phyloP scores from a whole-genome alignment of 1,284 basidiomycete genomes.

The Cutaneotrichosporon cutaneum region DNA sequence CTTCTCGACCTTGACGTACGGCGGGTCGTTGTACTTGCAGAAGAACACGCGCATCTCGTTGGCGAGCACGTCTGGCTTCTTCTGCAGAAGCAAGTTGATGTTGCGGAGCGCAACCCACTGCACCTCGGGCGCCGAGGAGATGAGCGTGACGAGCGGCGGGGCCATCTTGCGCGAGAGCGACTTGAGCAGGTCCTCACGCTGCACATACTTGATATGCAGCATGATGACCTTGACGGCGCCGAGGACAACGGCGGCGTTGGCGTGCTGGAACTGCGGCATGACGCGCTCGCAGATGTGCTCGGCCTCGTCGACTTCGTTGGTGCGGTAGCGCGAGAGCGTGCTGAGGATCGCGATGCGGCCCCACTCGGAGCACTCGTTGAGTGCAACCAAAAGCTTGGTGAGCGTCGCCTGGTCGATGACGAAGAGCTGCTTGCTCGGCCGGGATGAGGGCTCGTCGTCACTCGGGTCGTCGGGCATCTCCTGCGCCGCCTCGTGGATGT shows the following conservation, averaged over 20 bases:
- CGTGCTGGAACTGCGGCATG: conserved; percentile 97
- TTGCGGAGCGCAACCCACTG: conserved; percentile 98
- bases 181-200: conserved; percentile 80
- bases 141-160: conserved; percentile 87
- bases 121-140: conserved; percentile 95
- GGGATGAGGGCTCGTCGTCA: conserved; percentile 56
- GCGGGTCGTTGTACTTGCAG: conserved; percentile 99
- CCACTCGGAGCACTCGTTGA: conserved; percentile 99
- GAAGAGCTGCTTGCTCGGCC: conserved; percentile 62
- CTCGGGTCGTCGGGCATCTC: conserved; percentile 39
- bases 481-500: conserved; percentile 69
- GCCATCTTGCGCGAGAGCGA: conserved; percentile 95
- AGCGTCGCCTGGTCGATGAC: conserved; percentile 76
- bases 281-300: conserved; percentile 99
- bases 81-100: conserved; percentile 93
- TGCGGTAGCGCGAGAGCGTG: conserved; percentile 77
- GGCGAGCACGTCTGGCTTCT: conserved; percentile 84
- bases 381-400: conserved; percentile 86
- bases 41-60: conserved; percentile 99
- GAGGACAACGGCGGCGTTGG: conserved; percentile 90
- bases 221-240: conserved; percentile 96
- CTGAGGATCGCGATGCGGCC: conserved; percentile 90
- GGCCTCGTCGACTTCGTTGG: conserved; percentile 85
- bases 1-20: conserved; percentile 98
- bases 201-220: conserved; percentile 86